Conservation (phyloP, 805 yeast genomes). For the Wilhelminamyces savonicus region DNA sequence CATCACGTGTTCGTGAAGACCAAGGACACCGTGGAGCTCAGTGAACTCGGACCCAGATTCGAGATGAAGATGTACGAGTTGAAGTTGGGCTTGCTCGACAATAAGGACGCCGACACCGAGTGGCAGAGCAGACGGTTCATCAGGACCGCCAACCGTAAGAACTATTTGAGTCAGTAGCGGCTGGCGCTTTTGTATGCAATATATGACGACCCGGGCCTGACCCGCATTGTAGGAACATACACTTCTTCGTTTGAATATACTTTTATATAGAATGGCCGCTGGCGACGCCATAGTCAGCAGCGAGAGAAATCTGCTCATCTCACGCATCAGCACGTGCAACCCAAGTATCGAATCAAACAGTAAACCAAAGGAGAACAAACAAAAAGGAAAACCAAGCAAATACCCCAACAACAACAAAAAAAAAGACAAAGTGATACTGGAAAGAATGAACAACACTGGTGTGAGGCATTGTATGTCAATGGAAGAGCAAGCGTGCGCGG, state of each 20-base stretch:
- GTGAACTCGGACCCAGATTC: constrained; percentile 98
- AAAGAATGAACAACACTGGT: background rate
- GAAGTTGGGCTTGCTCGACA: constrained; percentile 84
- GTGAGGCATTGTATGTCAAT: background rate
- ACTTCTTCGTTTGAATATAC: too few species aligned
- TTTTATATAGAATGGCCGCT: too few species aligned
- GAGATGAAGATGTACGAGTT: constrained; percentile 93
- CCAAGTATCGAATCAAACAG: too few species aligned
- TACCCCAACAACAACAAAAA: too few species aligned
- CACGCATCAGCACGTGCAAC: too few species aligned
- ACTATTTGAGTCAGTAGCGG: constrained; percentile 50
- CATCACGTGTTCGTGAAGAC: constrained; percentile 93
- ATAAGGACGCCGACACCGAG: constrained; percentile 95
- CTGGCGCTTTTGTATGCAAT: background rate
- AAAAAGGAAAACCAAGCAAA: too few species aligned
- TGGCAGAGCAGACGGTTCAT: constrained; percentile 93
- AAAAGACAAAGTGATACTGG: constrained; percentile 1
- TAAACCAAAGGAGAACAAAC: too few species aligned
- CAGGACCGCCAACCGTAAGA: constrained; percentile 93
- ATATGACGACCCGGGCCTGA: too few species aligned
- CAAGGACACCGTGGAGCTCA: constrained; percentile 80
- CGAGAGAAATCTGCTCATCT: too few species aligned
- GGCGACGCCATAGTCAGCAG: too few species aligned
- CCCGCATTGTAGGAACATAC: too few species aligned
- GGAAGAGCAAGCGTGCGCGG: too few species aligned